phyloP scores from a whole-genome alignment of 768 basidiomycete species.

The Dictyophora rubrovolvata region DNA sequence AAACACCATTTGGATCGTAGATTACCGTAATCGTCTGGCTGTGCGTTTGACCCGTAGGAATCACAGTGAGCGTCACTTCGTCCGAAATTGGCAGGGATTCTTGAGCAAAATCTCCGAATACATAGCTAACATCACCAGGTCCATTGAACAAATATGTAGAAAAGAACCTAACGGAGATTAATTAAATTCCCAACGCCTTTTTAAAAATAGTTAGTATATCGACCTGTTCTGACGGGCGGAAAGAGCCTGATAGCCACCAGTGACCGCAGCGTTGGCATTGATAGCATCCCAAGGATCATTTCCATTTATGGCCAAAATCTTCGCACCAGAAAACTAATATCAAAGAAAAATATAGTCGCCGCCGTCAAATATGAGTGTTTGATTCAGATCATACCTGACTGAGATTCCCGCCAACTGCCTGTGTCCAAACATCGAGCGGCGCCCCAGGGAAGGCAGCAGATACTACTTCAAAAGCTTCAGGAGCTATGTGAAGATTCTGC shows the following conservation, averaged over 20 bases:
- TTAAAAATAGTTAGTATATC: background rate
- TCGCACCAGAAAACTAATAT: conserved; percentile 34
- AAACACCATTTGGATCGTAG: background rate
- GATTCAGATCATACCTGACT: background rate
- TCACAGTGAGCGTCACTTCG: conserved; percentile 36
- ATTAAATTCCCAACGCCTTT: background rate
- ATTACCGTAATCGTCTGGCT: conserved; percentile 38
- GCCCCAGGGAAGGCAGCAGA: conserved; percentile 28
- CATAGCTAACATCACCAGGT: conserved; percentile 19
- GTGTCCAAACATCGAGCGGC: conserved; percentile 32
- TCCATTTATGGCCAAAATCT: conserved; percentile 44
- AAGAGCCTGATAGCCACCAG: conserved; percentile 43
- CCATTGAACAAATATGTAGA: conserved; percentile 22
- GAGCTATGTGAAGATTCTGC: conserved; percentile 43
- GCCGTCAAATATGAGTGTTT: background rate
- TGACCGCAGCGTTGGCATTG: conserved; percentile 38
- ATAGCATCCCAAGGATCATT: conserved; percentile 41
- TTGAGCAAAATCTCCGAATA: conserved; percentile 40
- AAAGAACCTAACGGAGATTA: conserved; percentile 21
- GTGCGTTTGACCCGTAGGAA: conserved; percentile 27
- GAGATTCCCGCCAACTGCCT: conserved; percentile 5
- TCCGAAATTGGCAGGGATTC: conserved; percentile 43
- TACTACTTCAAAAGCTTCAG: conserved; percentile 38
- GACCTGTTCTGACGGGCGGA: conserved; percentile 29
- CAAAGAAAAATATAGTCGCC: background rate